Percentiles rank a stretch among this genome's conserved stretches.
phyloP scores from a whole-genome alignment of 192 early-diverging fungal genomes.

The Martensiomyces pterosporus region DNA sequence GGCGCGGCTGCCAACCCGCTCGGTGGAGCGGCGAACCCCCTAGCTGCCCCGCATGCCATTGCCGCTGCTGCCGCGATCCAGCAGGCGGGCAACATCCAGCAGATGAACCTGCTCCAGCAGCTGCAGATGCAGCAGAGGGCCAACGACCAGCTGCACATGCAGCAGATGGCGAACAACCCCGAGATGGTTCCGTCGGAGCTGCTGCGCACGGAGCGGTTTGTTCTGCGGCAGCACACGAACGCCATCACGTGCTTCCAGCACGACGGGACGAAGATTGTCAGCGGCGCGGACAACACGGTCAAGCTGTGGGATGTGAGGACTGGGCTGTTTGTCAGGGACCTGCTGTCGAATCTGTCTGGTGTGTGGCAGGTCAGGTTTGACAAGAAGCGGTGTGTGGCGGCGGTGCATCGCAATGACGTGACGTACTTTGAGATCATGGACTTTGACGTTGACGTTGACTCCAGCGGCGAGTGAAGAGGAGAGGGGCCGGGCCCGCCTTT shows the following conservation, averaged over 20 bases:
- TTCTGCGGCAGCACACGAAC: slow-evolving; percentile 58
- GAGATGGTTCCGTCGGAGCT: slow-evolving; percentile 13
- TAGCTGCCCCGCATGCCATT: too few relatives aligned
- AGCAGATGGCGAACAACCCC: slow-evolving; percentile 15
- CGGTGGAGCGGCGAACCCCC: too few relatives aligned
- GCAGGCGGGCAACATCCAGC: slow-evolving; percentile 30
- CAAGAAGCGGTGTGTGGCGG: slow-evolving; percentile 74
- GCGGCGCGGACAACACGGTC: slow-evolving; percentile 88
- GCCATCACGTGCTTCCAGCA: slow-evolving; percentile 99
- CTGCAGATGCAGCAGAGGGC: slow-evolving; percentile 46
- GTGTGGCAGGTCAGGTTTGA: slow-evolving; percentile 98
- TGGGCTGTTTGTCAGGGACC: slow-evolving; percentile 77
- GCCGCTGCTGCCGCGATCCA: slow-evolving; percentile 6
- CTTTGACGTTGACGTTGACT: slow-evolving; percentile 31
- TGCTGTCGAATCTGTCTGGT: slow-evolving; percentile 73
- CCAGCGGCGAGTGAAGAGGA: too few relatives aligned
- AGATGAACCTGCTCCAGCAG: slow-evolving; percentile 35
- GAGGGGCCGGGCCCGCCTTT: too few relatives aligned
- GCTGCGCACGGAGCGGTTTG: slow-evolving; percentile 54
- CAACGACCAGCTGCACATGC: slow-evolving; percentile 43
- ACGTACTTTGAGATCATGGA: slow-evolving; percentile 57
- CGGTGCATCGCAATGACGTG: slow-evolving; percentile 57
- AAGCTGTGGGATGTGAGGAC: slow-evolving; percentile 97
- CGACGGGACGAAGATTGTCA: slow-evolving; percentile 88
- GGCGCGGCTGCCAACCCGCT: too few relatives aligned